A percentile compares a stretch with the other conserved stretches of the same genome.
These are phyloP conservation scores for Fraxinus angustifolia DNA, from an alignment of 305 asterid genomes.

Conservation along the genomic window DNA sequence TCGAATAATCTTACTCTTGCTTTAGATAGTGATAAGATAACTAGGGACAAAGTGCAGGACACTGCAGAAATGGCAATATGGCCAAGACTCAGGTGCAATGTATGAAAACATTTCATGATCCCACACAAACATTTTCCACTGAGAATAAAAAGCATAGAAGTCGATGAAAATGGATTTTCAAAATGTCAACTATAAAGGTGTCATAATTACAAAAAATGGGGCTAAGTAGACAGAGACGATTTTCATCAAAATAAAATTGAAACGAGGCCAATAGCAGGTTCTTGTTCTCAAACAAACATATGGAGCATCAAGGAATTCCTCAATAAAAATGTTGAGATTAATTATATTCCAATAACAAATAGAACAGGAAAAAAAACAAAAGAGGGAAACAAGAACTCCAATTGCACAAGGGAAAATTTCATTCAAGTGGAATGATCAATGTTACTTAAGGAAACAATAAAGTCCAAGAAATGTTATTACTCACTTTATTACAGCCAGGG, in stretches of 20 bases:
- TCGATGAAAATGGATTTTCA: background rate
- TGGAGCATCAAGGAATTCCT: background rate
- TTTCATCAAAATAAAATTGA: background rate
- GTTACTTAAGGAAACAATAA: constrained; percentile 5
- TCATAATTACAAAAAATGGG: background rate
- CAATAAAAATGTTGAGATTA: background rate
- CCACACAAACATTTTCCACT: background rate
- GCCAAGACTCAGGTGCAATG: background rate
- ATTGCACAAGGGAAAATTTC: background rate
- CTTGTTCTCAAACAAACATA: background rate
- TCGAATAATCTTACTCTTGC: background rate
- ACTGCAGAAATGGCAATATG: background rate
- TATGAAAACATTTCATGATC: background rate
- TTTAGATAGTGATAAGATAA: background rate
- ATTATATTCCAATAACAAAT: background rate
- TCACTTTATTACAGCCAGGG: constrained; percentile 93
- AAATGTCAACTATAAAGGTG: background rate
- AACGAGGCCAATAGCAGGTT: background rate
- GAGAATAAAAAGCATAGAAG: background rate
- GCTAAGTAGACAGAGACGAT: background rate
- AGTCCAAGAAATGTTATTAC: constrained; percentile 14
- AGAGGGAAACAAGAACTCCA: background rate
- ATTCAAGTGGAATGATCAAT: background rate
- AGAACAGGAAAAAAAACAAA: background rate
- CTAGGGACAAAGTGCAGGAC: background rate